Conservation (phyloP, 2,329 filamentous ascomycete species). For the Beauveria sp. region DNA sequence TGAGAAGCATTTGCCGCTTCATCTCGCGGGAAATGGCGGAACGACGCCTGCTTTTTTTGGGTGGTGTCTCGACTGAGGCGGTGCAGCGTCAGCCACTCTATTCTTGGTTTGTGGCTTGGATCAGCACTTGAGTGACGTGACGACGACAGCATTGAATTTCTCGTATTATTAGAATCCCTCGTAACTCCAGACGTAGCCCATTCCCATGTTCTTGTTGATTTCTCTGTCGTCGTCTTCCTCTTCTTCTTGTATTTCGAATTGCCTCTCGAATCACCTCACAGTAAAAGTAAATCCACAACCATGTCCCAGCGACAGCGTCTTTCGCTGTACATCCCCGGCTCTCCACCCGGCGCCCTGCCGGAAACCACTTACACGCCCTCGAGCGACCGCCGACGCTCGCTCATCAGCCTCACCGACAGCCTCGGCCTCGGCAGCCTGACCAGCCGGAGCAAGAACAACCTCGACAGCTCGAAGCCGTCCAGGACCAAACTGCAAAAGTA, state of each 20-base stretch:
- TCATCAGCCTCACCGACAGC: conserved; percentile 7
- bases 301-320: conserved; percentile 4
- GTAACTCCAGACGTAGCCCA: background rate
- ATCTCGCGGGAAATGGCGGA: background rate
- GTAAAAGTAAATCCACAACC: background rate
- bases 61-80: background rate
- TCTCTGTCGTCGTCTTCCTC: background rate
- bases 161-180: background rate
- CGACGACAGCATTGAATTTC: background rate
- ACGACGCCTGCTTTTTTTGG: background rate
- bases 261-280: background rate
- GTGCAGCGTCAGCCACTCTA: conserved; percentile 4
- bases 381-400: conserved; percentile 9
- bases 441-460: background rate
- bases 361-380: conserved; percentile 7
- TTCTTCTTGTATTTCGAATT: background rate
- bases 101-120: conserved; percentile 7
- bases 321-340: conserved; percentile 1
- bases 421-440: background rate
- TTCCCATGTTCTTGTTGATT: no score
- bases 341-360: background rate
- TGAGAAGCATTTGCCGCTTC: background rate
- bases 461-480: background rate
- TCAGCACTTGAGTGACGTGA: conserved; percentile 6
- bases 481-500: background rate